These are phyloP conservation scores for Lachnellula suecica DNA, from an alignment of 2,329 filamentous ascomycete genomes.

Conservation along the genomic window DNA sequence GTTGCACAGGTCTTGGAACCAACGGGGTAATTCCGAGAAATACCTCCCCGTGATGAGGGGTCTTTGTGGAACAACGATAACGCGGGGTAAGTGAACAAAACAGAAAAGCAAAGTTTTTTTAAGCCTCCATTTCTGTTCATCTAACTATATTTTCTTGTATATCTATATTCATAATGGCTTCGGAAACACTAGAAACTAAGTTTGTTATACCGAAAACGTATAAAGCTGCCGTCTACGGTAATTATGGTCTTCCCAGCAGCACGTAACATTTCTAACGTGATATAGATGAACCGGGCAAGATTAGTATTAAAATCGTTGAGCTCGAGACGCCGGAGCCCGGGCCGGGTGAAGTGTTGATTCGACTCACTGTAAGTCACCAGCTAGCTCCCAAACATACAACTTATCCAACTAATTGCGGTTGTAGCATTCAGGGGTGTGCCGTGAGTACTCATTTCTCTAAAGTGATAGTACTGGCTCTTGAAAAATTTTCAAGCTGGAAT, in stretches of 20 bases:
- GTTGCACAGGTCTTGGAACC: too few species aligned
- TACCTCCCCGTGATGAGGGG: too few species aligned
- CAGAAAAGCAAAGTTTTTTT: too few species aligned
- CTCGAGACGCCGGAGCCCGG: constrained; percentile 63
- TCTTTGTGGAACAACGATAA: too few species aligned
- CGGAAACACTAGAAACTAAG: constrained; percentile 2
- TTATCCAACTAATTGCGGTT: background rate
- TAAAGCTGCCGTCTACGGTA: constrained; percentile 58
- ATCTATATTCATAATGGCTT: background rate
- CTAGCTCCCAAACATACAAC: background rate
- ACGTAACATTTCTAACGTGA: background rate
- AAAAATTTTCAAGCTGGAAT: too few species aligned
- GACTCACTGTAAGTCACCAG: constrained; percentile 44
- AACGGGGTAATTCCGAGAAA: background rate
- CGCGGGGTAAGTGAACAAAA: too few species aligned
- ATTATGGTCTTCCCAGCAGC: background rate
- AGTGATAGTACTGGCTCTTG: too few species aligned
- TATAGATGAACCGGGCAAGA: constrained; percentile 54
- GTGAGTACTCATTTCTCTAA: too few species aligned
- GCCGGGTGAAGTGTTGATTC: constrained; percentile 58
- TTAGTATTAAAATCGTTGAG: constrained; percentile 61
- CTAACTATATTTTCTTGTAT: too few species aligned
- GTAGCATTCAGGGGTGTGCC: constrained; percentile 18
- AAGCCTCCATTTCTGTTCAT: too few species aligned
- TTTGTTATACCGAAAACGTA: constrained; percentile 52